phyloP scores from a whole-genome alignment of 129 eudicot genomes.

The Flaveria brownii region DNA sequence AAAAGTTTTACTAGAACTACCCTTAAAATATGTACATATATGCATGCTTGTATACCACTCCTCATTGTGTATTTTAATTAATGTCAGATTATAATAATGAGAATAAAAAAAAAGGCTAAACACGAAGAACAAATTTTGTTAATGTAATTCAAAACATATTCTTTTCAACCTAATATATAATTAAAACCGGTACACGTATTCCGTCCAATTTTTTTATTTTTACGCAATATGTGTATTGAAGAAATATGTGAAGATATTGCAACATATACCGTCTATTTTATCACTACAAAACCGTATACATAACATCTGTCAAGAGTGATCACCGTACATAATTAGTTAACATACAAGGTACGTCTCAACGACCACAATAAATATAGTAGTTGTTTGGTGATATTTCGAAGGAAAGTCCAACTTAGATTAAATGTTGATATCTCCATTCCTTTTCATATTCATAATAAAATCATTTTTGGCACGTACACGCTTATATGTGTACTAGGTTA shows the following conservation, averaged over 20 bases:
- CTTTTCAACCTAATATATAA: no score
- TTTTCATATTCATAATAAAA: neutral
- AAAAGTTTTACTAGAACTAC: neutral
- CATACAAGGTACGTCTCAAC: conserved; percentile 13
- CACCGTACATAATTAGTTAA: conserved; percentile 2
- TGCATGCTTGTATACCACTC: neutral
- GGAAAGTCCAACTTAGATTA: conserved; percentile 35
- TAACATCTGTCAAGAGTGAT: conserved; percentile 9
- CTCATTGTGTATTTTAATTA: neutral
- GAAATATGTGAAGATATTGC: neutral
- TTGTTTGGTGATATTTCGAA: conserved; percentile 30
- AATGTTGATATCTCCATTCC: conserved; percentile 19
- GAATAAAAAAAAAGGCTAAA: no score
- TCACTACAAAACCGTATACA: neutral
- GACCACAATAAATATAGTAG: conserved; percentile 31
- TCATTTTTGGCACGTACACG: neutral
- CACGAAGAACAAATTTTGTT: no score
- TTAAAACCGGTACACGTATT: no score
- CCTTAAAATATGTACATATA: neutral
- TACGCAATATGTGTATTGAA: neutral
- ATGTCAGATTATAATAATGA: neutral
- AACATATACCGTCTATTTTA: neutral
- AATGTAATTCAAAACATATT: no score
- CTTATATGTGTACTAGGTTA: no score
- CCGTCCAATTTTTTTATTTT: no score